Base-by-base conservation (phyloP, 1,284 basidiomycete genomes). In the Porodaedalea pini region DNA sequence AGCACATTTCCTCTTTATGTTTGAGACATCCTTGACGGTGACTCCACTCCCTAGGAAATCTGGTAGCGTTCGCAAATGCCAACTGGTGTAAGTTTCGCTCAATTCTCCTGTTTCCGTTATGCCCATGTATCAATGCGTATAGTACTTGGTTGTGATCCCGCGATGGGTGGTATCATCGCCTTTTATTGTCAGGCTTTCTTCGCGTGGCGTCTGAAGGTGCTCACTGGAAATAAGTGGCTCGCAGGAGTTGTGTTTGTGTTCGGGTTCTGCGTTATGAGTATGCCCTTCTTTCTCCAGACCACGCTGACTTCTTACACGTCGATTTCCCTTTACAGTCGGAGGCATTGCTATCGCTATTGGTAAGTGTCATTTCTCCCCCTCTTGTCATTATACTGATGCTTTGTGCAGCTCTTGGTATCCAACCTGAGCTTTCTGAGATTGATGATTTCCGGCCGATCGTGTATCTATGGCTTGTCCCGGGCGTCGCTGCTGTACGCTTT, bases 31-130 rank as follows among this genome's bases (percentile, higher is more conserved):
- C 17, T 25, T 11, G 7, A 31, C 32, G 25, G 17, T 6, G 29
- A 17, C 5, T 19, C 1, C 4, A 25, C 32, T 23, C 5, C 5
- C 4, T 25, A 54, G 52, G 52, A 2, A 54, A 54, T 34, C 17
- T 54, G 11, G 23, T 31, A 27, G n/a, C 39, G 21, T 43, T 54
- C 31, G 52, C 23, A 3, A 27, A 31, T 41, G 27, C 37, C 19
- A 44, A 43, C 40, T 54, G 52, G 52, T n/a, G 52, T 54, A 41
- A 31, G 52, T n/a, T n/a, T n/a, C n/a, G n/a, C n/a, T 44, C 7
- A 23, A 17, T 31, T 32, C 11, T 13, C 27, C 13, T n/a, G 17
- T n/a, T 32, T 43, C 17, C 3, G 43, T 3, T 21, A 43, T 32
- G 27, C 7, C 37, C 7, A 27, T 43, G 3, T 44, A 17, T 19